Evolutionary conservation across 805 yeast genomes (phyloP).

Genomic region (Hemisphaericaspora nanyangensis): DNA sequence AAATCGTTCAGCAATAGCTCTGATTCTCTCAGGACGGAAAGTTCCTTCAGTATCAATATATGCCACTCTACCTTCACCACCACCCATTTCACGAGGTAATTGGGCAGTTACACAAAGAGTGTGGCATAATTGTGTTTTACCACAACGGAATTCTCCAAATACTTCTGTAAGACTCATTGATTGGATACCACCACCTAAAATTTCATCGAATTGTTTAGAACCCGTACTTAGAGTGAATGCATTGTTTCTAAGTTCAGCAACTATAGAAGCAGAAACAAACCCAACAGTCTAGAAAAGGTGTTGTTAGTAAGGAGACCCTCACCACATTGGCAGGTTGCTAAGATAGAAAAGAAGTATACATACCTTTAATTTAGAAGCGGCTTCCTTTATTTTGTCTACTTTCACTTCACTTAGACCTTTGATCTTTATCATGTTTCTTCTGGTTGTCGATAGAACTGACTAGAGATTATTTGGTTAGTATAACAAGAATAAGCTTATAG

Average conservation of each 20-base stretch:
- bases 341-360: slow-evolving; percentile 4
- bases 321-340: too few species aligned
- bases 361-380: slow-evolving; percentile 14
- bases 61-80: slow-evolving; percentile 16
- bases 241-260: slow-evolving; percentile 12
- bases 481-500: too few species aligned
- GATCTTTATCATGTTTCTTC: slow-evolving; percentile 12
- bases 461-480: slow-evolving; percentile 1
- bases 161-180: slow-evolving; percentile 16
- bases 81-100: slow-evolving; percentile 14
- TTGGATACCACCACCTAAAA: slow-evolving; percentile 15
- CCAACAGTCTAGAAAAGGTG: slow-evolving; percentile 9
- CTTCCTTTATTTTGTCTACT: slow-evolving; percentile 15
- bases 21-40: slow-evolving; percentile 15
- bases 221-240: slow-evolving; percentile 11
- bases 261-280: slow-evolving; percentile 12
- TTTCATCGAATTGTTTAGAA: slow-evolving; percentile 14
- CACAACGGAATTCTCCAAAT: slow-evolving; percentile 17
- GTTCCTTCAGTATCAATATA: slow-evolving; percentile 17
- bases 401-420: slow-evolving; percentile 15
- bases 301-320: too few species aligned
- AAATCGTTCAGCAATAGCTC: slow-evolving; percentile 14
- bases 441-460: slow-evolving; percentile 14
- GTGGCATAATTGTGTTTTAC: slow-evolving; percentile 16
- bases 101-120: slow-evolving; percentile 15